These are phyloP conservation scores for Chytridium lagenaria DNA, from an alignment of 371 early-diverging fungal genomes.

Conservation along the genomic window DNA sequence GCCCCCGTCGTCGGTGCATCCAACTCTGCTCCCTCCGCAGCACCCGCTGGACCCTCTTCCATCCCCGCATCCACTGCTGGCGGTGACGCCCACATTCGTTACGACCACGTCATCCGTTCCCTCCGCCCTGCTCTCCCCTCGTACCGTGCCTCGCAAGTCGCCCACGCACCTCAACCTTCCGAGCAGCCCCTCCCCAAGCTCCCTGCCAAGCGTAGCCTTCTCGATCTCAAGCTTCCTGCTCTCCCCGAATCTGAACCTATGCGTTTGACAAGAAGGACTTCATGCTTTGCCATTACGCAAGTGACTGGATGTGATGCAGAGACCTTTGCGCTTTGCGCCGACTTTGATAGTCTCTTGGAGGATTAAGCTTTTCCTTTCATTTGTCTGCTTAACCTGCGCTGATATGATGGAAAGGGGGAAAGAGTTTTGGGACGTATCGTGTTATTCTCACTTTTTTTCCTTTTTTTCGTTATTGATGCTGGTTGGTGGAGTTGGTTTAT, in stretches of 20 bases:
- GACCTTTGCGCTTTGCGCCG: constrained; percentile 8
- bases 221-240: not conserved
- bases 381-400: too few species aligned
- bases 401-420: too few species aligned
- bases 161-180: not conserved
- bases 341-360: constrained; percentile 1
- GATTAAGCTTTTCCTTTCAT: too few species aligned
- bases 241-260: not conserved
- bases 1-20: not conserved
- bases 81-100: constrained; percentile 7
- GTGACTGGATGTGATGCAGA: constrained; percentile 10
- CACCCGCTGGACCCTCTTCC: not conserved
- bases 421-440: too few species aligned
- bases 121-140: not conserved
- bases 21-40: not conserved
- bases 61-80: too few species aligned
- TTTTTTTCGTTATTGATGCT: too few species aligned
- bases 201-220: not conserved
- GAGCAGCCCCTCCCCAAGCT: not conserved
- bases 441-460: too few species aligned
- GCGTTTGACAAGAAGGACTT: not conserved
- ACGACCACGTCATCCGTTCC: not conserved
- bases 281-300: not conserved
- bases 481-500: too few species aligned
- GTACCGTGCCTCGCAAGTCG: not conserved